Evolutionary conservation across 768 basidiomycete genomes (phyloP), one percentile per base, ranked within the genome.

Genomic region (Suillus clintonianus): DNA sequence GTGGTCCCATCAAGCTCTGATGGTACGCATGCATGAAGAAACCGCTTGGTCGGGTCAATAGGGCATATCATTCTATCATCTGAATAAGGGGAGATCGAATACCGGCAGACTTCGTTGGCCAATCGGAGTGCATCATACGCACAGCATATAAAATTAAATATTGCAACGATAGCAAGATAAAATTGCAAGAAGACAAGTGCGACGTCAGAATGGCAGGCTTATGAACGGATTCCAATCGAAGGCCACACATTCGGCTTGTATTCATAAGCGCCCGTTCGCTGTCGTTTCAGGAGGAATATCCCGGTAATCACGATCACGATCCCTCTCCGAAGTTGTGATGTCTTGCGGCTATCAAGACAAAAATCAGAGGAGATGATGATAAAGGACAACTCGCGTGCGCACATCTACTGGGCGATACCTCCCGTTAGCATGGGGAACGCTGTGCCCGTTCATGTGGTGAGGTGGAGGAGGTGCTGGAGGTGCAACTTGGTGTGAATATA

Each of bases 321-420:
- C 56, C 37, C 60, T 37, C 27, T 61, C 63, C 42, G 68, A 67
- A 19, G 70, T 67, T 47, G 68, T 69, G 22, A 62, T 62, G 13
- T 72, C 70, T 42, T 65, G 66, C 1, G 73, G 67, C 62, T 63
- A 43, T 47, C 60, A 64, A 17, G 64, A 65, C 36, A 66, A 62
- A 41, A 11, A 39, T 27, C 11, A n/a, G 39, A 62, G 11, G 30
- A 27, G 10, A 48, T 14, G 6, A 60, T 51, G 24, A 15, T 6
- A 30, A 17, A 41, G 37, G 19, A 27, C 34, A 67, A 68, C 65
- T 75, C 67, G 4, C 3, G 51, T 41, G 62, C 62, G 62, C 34
- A 73, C 73, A 5, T 70, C 65, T 24, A 76, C 75, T 71, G 68
- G 36, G 13, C 66, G 58, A 50, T 76, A 72, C 61, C 70, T 66